Evolutionary conservation across 257 asterid species (phyloP), one percentile per base, ranked within the genome.

Genomic region (Ilex asprella): DNA sequence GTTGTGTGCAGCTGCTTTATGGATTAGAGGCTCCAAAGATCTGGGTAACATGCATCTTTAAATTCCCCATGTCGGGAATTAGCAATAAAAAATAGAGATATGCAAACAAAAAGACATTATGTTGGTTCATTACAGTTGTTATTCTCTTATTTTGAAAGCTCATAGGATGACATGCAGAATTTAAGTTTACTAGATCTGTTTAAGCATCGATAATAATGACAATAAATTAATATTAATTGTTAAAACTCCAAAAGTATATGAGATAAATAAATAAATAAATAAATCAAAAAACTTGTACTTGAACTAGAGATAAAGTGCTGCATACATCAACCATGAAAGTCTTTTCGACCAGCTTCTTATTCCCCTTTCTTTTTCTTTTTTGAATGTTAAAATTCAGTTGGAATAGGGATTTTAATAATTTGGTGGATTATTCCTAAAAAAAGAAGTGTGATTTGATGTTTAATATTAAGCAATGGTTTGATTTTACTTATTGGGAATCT

Each of bases 1-100:
- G 27, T 21, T 21, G 27, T 21, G 27, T 21, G 27, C 53, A 69
- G 41, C 41, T 35, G 46, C 55, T 69, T 44, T 46, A 63, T 72
- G 56, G 70, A 53, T 39, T 46, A 39, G 14, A 39, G 14, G 30
- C 61, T 69, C 58, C 68, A 66, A 68, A 78, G 77, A 67, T 51
- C 67, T 66, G 72, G 77, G 77, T 70, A 79, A 67, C 68, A 73
- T 64, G 55, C 79, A 72, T 61, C 69, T 69, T 63, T 55, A 70
- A 76, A 76, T 79, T 79, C 82, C 75, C 56, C 62, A 56, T 75
- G 82, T 79, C 84, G 79, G 79, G 62, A 64, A 63, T 79, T 69
- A 62, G 60, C 70, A 66, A 59, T 66, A 30, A 62, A 73, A 63
- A 31, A 66, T 55, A 53, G 30, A 30, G 13, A 35, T 35, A 0